A percentile compares a stretch with the other conserved stretches of the same genome.
These are phyloP conservation scores for Dactylellina sp. DNA, from an alignment of 2,329 filamentous ascomycete genomes.

Conservation along the genomic window DNA sequence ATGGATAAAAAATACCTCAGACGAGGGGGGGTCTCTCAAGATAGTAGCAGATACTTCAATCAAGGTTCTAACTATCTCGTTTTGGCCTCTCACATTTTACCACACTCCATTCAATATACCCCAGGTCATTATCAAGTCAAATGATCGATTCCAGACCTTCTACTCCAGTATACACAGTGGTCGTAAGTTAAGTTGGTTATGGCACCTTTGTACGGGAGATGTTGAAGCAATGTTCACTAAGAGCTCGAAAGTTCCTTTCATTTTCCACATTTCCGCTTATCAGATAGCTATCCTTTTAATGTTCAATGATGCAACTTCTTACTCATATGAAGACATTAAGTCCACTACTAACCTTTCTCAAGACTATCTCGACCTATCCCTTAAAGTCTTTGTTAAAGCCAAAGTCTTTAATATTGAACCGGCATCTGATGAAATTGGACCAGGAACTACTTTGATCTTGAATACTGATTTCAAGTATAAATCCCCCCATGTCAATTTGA, in stretches of 20 bases:
- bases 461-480: slow-evolving; percentile 98
- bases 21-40: slow-evolving; percentile 76
- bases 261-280: slow-evolving; percentile 95
- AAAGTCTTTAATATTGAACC: slow-evolving; percentile 83
- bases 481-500: slow-evolving; percentile 96
- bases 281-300: slow-evolving; percentile 96
- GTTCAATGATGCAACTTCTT: slow-evolving; percentile 89
- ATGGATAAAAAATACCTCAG: slow-evolving; percentile 73
- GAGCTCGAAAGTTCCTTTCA: slow-evolving; percentile 88
- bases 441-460: slow-evolving; percentile 82
- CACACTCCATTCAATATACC: slow-evolving; percentile 90
- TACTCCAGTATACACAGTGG: slow-evolving; percentile 98
- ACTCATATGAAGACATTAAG: slow-evolving; percentile 88
- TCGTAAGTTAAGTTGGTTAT: slow-evolving; percentile 96
- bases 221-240: slow-evolving; percentile 94
- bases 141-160: slow-evolving; percentile 88
- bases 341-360: slow-evolving; percentile 81
- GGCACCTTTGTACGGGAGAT: slow-evolving; percentile 98
- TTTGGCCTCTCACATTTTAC: slow-evolving; percentile 92
- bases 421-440: slow-evolving; percentile 78
- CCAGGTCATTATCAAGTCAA: slow-evolving; percentile 83
- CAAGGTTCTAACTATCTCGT: slow-evolving; percentile 92
- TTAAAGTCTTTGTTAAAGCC: slow-evolving; percentile 89
- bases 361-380: slow-evolving; percentile 88
- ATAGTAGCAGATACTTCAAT: slow-evolving; percentile 84